Base-by-base conservation (phyloP, 2,329 filamentous ascomycete species). In the Penicillium digitatum region DNA sequence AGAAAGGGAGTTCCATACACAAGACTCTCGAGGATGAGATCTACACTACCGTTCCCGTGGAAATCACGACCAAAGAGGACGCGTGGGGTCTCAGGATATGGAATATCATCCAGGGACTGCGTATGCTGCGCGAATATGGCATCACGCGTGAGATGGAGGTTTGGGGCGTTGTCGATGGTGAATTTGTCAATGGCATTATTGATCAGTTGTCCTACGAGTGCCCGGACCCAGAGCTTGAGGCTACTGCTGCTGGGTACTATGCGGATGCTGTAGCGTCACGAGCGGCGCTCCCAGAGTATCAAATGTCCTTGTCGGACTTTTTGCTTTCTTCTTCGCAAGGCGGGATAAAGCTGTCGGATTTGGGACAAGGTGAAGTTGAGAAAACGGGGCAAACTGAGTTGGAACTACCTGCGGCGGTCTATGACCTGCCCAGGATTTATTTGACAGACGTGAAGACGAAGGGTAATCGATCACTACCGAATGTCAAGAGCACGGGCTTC, bases 371-470 rank as follows among this genome's bases (percentile, higher is more conserved):
- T 22, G 62, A 48, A 53, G 61, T 35, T 35, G 48, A 55, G n/a
- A 48, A 52, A 32, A 48, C 56, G 38, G 34, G 55, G 14, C 16
- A 37, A 8, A 2, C 34, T 22, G 40, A 51, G 22, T n/a, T 12
- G 16, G 56, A 65, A 48, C 45, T 54, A 1, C 56, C 62, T 22
- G 48, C 58, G 29, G 65, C 63, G n/a, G 56, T 64, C 6, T 63
- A 64, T 47, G 59, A 61, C 18, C 47, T 72, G 3, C 65, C 67
- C 3, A 70, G 76, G 51, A 72, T 87, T n/a, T 96, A 95, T 70
- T 77, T 99, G 46, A 86, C 86, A 0, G 94, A 99, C 64, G 84
- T 96, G 60, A 99, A 99, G 73, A 97, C 93, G 0, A 83, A 92
- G 45, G 70, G 60, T 5, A 83, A 81, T 4, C 77, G 75, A n/a